phyloP scores from a whole-genome alignment of 129 eudicot species.

The Chrysanthemum lavandulifolium region DNA sequence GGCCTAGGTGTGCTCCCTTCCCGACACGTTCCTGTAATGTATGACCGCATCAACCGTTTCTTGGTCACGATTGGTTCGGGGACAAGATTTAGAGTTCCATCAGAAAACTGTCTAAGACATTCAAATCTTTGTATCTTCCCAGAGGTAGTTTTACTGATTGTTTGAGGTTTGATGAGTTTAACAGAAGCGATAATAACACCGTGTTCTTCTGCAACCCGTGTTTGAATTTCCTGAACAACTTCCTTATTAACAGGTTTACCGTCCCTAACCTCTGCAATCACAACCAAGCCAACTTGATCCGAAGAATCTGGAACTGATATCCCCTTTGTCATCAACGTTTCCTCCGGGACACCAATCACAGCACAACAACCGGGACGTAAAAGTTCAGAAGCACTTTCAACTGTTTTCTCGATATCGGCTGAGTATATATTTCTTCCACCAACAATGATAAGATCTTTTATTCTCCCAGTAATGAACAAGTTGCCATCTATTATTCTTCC shows the following conservation, averaged over 20 bases:
- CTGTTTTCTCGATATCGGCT: constrained; percentile 80
- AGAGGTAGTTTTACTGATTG: constrained; percentile 80
- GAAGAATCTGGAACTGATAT: constrained; percentile 60
- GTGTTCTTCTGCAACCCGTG: constrained; percentile 79
- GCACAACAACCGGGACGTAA: constrained; percentile 89
- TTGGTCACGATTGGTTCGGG: constrained; percentile 54
- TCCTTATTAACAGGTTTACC: constrained; percentile 69
- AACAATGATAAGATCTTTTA: constrained; percentile 85
- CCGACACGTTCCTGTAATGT: constrained; percentile 70
- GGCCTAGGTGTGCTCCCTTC: constrained; percentile 69
- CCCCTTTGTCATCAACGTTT: constrained; percentile 60
- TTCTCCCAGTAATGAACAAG: constrained; percentile 77
- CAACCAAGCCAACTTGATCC: constrained; percentile 81
- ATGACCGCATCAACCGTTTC: constrained; percentile 48
- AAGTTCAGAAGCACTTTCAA: constrained; percentile 67
- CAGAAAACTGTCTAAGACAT: constrained; percentile 71
- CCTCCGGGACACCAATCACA: constrained; percentile 83
- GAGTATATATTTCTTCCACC: constrained; percentile 83
- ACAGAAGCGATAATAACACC: constrained; percentile 66
- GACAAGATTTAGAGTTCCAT: constrained; percentile 60
- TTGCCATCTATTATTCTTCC: constrained; percentile 70
- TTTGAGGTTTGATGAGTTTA: constrained; percentile 60
- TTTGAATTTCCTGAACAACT: constrained; percentile 50
- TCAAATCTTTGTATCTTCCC: constrained; percentile 79
- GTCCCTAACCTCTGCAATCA: constrained; percentile 76